phyloP scores from a whole-genome alignment of 2,329 filamentous ascomycete species.

The Paecilomyces sp. region DNA sequence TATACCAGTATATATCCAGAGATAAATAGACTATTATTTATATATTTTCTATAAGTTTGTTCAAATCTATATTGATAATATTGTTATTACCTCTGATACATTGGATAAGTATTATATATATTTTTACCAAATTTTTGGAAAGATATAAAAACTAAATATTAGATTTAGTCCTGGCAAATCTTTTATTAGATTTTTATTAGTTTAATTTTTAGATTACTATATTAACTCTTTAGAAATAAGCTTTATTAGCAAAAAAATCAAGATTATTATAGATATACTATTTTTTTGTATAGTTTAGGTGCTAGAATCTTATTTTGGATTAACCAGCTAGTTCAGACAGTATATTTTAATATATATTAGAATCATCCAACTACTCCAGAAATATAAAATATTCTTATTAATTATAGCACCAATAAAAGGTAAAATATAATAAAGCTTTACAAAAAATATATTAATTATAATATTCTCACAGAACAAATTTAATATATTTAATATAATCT shows the following conservation, averaged over 20 bases:
- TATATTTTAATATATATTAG: background rate
- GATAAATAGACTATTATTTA: background rate
- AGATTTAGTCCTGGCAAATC: background rate
- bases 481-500: no score
- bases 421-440: background rate
- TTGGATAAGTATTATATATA: background rate
- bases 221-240: background rate
- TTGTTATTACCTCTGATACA: background rate
- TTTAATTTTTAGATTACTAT: background rate
- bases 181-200: background rate
- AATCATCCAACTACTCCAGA: background rate
- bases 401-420: background rate
- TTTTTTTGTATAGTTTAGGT: background rate
- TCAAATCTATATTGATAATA: background rate
- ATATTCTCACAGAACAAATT: background rate
- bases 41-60: background rate
- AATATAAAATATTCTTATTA: background rate
- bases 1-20: background rate
- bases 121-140: background rate
- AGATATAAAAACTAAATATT: background rate
- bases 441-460: background rate
- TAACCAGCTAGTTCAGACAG: background rate
- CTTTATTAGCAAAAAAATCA: background rate
- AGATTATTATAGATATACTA: background rate
- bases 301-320: background rate